Conservation (phyloP, 179 eudicot genomes). For the Corrigiola litoralis region DNA sequence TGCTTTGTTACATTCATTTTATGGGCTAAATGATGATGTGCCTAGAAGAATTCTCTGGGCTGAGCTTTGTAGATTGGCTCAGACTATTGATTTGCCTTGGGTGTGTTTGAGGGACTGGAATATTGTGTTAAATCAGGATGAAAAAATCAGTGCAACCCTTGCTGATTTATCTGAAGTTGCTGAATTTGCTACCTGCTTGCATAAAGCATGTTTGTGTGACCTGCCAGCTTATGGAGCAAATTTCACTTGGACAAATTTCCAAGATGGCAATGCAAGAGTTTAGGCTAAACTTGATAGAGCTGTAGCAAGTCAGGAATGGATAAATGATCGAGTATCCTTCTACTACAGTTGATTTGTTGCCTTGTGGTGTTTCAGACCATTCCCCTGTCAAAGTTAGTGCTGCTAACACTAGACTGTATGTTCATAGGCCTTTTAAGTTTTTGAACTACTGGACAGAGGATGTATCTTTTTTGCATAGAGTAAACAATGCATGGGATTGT, state of each 20-base stretch:
- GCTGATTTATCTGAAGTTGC: too few relatives aligned
- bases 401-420: background rate
- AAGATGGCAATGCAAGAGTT: background rate
- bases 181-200: too few relatives aligned
- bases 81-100: too few relatives aligned
- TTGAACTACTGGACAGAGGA: background rate
- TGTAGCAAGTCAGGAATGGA: background rate
- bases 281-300: background rate
- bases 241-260: background rate
- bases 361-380: background rate
- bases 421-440: background rate
- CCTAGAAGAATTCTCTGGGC: too few relatives aligned
- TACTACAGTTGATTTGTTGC: background rate
- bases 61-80: too few relatives aligned
- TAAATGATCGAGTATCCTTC: background rate
- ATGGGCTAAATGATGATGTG: too few relatives aligned
- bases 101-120: too few relatives aligned
- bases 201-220: too few relatives aligned
- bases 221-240: too few relatives aligned
- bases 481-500: background rate
- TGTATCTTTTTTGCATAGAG: background rate
- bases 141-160: too few relatives aligned
- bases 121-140: too few relatives aligned
- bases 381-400: background rate
- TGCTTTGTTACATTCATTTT: too few relatives aligned